Conservation (phyloP, 2,329 filamentous ascomycete genomes). For the Tothia fuscella region DNA sequence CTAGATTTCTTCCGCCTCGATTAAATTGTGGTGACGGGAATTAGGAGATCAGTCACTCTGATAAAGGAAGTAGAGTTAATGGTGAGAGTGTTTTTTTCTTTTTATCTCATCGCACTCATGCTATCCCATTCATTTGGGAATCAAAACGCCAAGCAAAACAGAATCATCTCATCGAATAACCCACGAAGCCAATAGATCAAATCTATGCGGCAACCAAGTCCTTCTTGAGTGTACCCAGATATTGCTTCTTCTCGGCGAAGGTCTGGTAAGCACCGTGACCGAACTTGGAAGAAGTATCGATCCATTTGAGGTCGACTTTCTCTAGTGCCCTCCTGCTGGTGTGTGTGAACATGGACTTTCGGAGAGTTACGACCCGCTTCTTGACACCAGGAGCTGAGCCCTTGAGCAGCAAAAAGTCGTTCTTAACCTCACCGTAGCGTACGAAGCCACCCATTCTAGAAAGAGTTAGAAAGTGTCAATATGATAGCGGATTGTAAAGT, state of each 20-base stretch:
- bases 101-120: no score
- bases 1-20: no score
- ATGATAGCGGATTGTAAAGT: slow-evolving; percentile 1
- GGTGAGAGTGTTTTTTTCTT: no score
- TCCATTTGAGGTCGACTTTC: slow-evolving; percentile 99
- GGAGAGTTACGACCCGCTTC: slow-evolving; percentile 98
- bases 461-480: slow-evolving; percentile 22
- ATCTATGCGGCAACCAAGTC: slow-evolving; percentile 40
- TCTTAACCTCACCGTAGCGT: slow-evolving; percentile 98
- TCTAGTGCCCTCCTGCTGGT: slow-evolving; percentile 90
- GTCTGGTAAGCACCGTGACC: slow-evolving; percentile 99
- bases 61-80: no score
- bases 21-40: no score
- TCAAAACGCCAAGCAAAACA: no score
- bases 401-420: slow-evolving; percentile 98
- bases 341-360: slow-evolving; percentile 97
- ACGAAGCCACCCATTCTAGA: slow-evolving; percentile 94
- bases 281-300: slow-evolving; percentile 99
- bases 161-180: no score
- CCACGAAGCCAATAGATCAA: no score
- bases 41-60: no score
- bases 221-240: slow-evolving; percentile 99
- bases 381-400: slow-evolving; percentile 94
- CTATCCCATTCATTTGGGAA: no score
- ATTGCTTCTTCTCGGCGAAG: slow-evolving; percentile 91